phyloP scores from a whole-genome alignment of 1,284 basidiomycete genomes.

The Laetiporus sulphureus region DNA sequence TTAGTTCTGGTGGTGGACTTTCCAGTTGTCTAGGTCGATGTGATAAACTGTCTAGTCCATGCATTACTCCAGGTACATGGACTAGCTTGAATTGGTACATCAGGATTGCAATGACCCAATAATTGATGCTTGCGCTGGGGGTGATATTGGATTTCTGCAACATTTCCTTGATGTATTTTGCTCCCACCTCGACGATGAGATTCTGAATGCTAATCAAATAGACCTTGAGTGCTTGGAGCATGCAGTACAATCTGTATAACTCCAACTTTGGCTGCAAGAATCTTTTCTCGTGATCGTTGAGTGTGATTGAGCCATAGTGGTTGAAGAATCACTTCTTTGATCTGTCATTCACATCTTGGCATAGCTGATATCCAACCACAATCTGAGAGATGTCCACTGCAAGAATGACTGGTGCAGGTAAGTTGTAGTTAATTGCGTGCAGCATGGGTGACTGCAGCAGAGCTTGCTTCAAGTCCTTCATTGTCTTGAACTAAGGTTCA shows the following conservation, averaged over 20 bases:
- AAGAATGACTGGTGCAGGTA: conserved; percentile 26
- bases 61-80: no score
- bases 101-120: no score
- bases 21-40: conserved; percentile 22
- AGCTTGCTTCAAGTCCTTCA: conserved; percentile 19
- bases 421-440: conserved; percentile 45
- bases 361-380: conserved; percentile 26
- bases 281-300: conserved; percentile 26
- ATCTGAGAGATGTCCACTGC: conserved; percentile 28
- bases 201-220: conserved; percentile 30
- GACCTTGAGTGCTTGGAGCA: conserved; percentile 21
- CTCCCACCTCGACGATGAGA: conserved; percentile 30
- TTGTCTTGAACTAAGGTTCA: conserved; percentile 12
- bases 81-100: no score
- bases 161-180: conserved; percentile 16
- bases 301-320: conserved; percentile 27
- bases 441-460: conserved; percentile 13
- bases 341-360: conserved; percentile 19
- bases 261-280: conserved; percentile 37
- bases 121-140: conserved; percentile 31
- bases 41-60: conserved; percentile 32
- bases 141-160: conserved; percentile 26
- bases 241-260: conserved; percentile 31
- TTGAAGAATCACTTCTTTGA: conserved; percentile 5
- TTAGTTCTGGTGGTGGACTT: conserved; percentile 11